Conservation (phyloP, 2,329 filamentous ascomycete species). For the Chaetomiaceae sp. region DNA sequence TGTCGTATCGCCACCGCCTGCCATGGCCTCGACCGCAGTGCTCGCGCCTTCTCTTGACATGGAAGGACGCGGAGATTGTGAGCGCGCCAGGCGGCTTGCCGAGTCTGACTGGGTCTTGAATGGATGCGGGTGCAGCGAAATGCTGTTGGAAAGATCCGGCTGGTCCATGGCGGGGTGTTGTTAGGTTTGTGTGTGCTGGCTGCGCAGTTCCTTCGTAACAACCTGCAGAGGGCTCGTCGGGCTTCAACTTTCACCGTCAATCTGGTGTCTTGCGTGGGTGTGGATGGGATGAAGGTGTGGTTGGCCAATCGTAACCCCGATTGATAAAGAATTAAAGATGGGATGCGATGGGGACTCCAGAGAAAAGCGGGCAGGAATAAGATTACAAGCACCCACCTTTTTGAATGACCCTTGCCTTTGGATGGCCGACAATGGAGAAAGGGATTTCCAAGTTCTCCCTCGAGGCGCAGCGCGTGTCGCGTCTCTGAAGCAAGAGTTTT, state of each 20-base stretch:
- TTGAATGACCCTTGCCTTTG: background rate
- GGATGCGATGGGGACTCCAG: background rate
- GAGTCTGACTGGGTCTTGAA: constrained; percentile 27
- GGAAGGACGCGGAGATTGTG: constrained; percentile 9
- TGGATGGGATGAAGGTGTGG: constrained; percentile 6
- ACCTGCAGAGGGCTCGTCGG: no score
- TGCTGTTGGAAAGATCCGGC: constrained; percentile 31
- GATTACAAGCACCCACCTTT: constrained; percentile 5
- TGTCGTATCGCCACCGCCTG: constrained; percentile 20
- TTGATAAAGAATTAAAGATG: constrained; percentile 9
- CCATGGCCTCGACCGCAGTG: constrained; percentile 24
- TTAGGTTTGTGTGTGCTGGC: no score
- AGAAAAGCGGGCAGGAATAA: no score
- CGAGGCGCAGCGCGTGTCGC: constrained; percentile 6
- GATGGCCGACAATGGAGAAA: no score
- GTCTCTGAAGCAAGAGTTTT: background rate
- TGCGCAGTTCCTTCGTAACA: no score
- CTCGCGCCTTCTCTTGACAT: constrained; percentile 20
- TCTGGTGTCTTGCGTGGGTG: background rate
- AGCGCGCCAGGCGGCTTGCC: constrained; percentile 16
- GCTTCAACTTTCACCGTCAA: background rate
- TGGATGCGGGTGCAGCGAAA: constrained; percentile 30
- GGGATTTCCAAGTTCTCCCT: no score
- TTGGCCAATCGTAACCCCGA: background rate
- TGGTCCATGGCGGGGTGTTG: constrained; percentile 26